Evolutionary conservation across 306 rosid genomes (phyloP).

Genomic region (Inga laurina): DNA sequence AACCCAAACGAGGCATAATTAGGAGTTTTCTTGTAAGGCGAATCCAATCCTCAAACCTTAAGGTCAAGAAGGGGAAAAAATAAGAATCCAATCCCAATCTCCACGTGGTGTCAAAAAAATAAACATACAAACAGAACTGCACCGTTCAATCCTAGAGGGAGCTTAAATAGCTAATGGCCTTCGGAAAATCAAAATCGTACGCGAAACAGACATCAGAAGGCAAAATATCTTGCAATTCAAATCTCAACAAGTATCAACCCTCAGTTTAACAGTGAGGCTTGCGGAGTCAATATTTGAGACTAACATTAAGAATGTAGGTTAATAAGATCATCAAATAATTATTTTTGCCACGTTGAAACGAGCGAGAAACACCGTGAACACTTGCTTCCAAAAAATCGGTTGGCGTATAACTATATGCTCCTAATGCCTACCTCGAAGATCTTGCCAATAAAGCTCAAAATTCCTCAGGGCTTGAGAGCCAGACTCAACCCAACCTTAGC

Average conservation of each 20-base stretch:
- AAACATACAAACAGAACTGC: too few relatives aligned
- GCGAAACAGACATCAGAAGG: not conserved
- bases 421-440: slow-evolving; percentile 46
- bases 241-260: slow-evolving; percentile 30
- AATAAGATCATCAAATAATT: slow-evolving; percentile 29
- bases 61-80: too few relatives aligned
- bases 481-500: slow-evolving; percentile 89
- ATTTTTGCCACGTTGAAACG: slow-evolving; percentile 39
- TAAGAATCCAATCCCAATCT: too few relatives aligned
- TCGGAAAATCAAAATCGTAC: too few relatives aligned
- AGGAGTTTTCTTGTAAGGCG: too few relatives aligned
- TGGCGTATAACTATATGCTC: slow-evolving; percentile 44
- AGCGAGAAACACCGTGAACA: slow-evolving; percentile 39
- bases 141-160: too few relatives aligned
- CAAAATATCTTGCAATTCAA: slow-evolving; percentile 10
- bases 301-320: slow-evolving; percentile 37
- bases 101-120: too few relatives aligned
- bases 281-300: slow-evolving; percentile 29
- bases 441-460: slow-evolving; percentile 37
- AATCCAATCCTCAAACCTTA: too few relatives aligned
- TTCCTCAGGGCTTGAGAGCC: slow-evolving; percentile 84
- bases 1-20: too few relatives aligned
- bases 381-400: slow-evolving; percentile 40
- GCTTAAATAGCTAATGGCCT: too few relatives aligned
- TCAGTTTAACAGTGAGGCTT: slow-evolving; percentile 31